phyloP scores from a whole-genome alignment of 148 eudicot genomes.

The Talinum fruticosum region DNA sequence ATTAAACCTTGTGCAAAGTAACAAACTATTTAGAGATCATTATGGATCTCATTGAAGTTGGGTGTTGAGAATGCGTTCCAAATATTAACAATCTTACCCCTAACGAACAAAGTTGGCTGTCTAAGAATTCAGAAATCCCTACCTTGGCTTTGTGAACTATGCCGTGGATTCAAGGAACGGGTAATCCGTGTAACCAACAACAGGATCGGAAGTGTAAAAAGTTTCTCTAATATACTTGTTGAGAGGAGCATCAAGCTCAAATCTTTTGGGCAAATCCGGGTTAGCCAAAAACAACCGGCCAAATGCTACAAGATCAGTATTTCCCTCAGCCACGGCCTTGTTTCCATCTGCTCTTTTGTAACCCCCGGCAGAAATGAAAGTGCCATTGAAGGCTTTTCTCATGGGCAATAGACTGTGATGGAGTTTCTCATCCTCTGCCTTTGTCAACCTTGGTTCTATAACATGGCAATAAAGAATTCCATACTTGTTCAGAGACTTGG shows the following conservation, averaged over 20 bases:
- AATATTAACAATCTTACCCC: background rate
- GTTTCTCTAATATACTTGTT: slow-evolving; percentile 48
- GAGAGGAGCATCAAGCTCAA: slow-evolving; percentile 41
- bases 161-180: slow-evolving; percentile 36
- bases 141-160: too few relatives aligned
- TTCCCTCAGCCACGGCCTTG: slow-evolving; percentile 26
- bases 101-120: background rate
- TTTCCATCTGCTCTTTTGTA: slow-evolving; percentile 41
- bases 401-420: slow-evolving; percentile 31
- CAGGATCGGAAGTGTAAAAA: slow-evolving; percentile 41
- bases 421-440: slow-evolving; percentile 20
- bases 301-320: slow-evolving; percentile 42
- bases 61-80: background rate
- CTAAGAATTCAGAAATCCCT: too few relatives aligned
- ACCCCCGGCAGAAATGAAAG: slow-evolving; percentile 48
- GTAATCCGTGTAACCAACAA: slow-evolving; percentile 58
- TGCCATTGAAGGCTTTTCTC: slow-evolving; percentile 41
- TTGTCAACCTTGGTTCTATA: slow-evolving; percentile 43
- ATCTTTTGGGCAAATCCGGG: slow-evolving; percentile 45
- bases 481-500: slow-evolving; percentile 29
- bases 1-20: background rate
- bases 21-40: background rate
- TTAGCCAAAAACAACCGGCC: slow-evolving; percentile 46
- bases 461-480: slow-evolving; percentile 32
- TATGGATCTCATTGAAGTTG: background rate